These are phyloP conservation scores for Elsinoe necatrix DNA, from an alignment of 2,329 filamentous ascomycete species.

Conservation along the genomic window DNA sequence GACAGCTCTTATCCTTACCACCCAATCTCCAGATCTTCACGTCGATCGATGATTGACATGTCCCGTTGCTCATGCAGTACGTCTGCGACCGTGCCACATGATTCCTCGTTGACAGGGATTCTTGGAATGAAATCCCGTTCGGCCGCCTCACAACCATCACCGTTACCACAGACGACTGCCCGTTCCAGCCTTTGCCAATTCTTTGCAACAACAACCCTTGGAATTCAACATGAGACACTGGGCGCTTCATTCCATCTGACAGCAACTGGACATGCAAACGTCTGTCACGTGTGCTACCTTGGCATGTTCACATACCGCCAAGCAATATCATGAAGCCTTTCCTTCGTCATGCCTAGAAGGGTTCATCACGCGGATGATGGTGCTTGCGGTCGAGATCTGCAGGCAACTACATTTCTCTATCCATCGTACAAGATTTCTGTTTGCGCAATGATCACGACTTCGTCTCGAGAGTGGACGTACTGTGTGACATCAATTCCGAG, in stretches of 20 bases:
- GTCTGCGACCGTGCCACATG: neutral
- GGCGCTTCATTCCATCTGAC: neutral
- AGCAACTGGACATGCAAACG: neutral
- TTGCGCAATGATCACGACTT: neutral
- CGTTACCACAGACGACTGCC: neutral
- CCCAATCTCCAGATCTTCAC: conserved; percentile 5
- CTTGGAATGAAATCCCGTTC: neutral
- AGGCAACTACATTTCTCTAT: neutral
- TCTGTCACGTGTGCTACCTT: neutral
- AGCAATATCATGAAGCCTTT: neutral
- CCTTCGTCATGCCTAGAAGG: neutral
- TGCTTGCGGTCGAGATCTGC: neutral
- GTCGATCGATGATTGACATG: conserved; percentile 4
- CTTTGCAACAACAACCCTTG: neutral
- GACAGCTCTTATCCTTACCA: neutral
- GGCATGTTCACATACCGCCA: neutral
- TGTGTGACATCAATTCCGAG: neutral
- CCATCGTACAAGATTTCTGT: neutral
- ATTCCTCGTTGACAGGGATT: neutral
- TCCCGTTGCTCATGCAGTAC: neutral
- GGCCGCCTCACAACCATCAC: neutral
- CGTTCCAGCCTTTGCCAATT: neutral
- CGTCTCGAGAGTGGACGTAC: no score
- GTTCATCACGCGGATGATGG: neutral
- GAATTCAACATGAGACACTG: neutral